phyloP scores from a whole-genome alignment of 345 rosid species.

The Tarenaya hassleriana region DNA sequence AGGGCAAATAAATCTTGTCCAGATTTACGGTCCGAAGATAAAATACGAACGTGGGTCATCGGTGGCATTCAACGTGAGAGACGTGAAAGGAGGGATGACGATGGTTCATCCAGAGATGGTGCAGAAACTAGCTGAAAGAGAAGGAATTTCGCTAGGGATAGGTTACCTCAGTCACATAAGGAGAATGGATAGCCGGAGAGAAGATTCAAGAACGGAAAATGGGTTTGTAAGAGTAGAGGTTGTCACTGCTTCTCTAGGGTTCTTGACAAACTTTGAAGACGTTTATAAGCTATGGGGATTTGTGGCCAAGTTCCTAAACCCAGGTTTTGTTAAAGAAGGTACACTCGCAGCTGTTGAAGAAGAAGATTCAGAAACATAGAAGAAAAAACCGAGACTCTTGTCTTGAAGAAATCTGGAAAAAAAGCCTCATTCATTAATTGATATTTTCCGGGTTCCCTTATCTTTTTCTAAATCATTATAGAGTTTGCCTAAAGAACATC shows the following conservation, averaged over 20 bases:
- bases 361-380: constrained; percentile 45
- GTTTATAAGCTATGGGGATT: constrained; percentile 89
- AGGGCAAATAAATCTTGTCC: constrained; percentile 55
- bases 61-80: constrained; percentile 83
- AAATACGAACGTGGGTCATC: constrained; percentile 97
- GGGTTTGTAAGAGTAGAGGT: constrained; percentile 80
- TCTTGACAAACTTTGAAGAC: constrained; percentile 93
- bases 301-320: constrained; percentile 83
- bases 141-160: constrained; percentile 78
- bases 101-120: constrained; percentile 88
- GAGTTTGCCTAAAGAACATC: too few relatives aligned
- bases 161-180: constrained; percentile 90
- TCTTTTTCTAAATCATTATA: too few relatives aligned
- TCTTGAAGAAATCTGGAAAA: too few relatives aligned
- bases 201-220: constrained; percentile 53
- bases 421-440: too few relatives aligned
- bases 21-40: constrained; percentile 93
- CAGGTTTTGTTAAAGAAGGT: constrained; percentile 57
- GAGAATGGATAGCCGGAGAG: constrained; percentile 51
- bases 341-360: constrained; percentile 73
- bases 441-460: too few relatives aligned
- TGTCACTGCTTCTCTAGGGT: constrained; percentile 91
- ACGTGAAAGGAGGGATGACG: constrained; percentile 52
- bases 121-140: constrained; percentile 88
- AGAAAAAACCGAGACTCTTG: too few relatives aligned